Conservation (phyloP, 2,329 filamentous ascomycete species). For the Graphium sp. region DNA sequence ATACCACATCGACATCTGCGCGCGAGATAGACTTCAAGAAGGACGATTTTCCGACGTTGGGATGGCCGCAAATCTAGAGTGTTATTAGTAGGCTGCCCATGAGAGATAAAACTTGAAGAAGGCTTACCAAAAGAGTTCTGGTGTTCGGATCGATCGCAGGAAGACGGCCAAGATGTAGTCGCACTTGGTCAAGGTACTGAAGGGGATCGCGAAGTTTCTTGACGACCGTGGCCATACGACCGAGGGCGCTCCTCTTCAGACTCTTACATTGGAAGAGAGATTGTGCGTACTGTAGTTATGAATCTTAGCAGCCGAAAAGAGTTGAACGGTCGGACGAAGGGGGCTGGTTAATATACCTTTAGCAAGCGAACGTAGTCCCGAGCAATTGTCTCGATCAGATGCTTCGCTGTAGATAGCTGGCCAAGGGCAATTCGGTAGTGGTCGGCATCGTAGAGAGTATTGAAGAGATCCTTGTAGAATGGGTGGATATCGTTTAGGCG, state of each 20-base stretch:
- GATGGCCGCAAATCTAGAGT: slow-evolving; percentile 69
- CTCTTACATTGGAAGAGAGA: slow-evolving; percentile 98
- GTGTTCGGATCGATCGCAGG: slow-evolving; percentile 98
- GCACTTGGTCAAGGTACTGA: slow-evolving; percentile 77
- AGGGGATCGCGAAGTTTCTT: slow-evolving; percentile 89
- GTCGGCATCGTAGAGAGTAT: slow-evolving; percentile 97
- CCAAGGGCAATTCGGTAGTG: slow-evolving; percentile 95
- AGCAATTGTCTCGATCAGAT: slow-evolving; percentile 88
- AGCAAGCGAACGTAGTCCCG: slow-evolving; percentile 91
- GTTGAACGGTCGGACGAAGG: too few relatives aligned
- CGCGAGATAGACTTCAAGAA: slow-evolving; percentile 85
- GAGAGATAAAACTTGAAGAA: neutral
- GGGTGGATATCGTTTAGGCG: slow-evolving; percentile 88
- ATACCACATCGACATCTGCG: slow-evolving; percentile 73
- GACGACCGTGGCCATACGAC: slow-evolving; percentile 96
- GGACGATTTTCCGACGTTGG: slow-evolving; percentile 93
- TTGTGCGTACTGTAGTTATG: slow-evolving; percentile 93
- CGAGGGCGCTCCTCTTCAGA: slow-evolving; percentile 86
- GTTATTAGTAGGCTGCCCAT: neutral
- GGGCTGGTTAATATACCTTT: too few relatives aligned
- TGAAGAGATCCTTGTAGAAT: slow-evolving; percentile 70
- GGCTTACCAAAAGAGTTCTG: slow-evolving; percentile 52
- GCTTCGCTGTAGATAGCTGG: slow-evolving; percentile 89
- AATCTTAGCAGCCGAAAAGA: too few relatives aligned
- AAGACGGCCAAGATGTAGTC: slow-evolving; percentile 92